Evolutionary conservation across 139 green algal genomes (phyloP), one percentile per base, ranked within the genome.

Genomic region (Chlamydomonas sphaeroides): DNA sequence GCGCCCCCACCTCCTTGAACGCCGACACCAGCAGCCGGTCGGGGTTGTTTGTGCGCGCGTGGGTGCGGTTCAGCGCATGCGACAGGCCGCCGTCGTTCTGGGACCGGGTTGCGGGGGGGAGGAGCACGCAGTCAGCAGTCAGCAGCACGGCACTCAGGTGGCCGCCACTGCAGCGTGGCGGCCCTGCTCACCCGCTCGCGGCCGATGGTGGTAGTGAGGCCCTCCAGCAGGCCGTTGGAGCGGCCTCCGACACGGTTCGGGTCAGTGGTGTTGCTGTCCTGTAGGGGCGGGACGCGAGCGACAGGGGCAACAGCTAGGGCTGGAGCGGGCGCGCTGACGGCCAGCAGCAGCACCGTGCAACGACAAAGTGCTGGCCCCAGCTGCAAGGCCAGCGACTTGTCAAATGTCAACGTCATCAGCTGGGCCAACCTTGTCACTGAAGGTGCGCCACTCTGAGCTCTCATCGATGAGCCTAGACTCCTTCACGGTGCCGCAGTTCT

Each of bases 371-470:
- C n/a, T 41, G 45, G n/a, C n/a, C n/a, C n/a, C n/a, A 28, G 14
- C 20, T 26, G 26, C 6, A 61, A 30, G 51, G 51, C 17, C 20
- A 26, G 14, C 51, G 17, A 3, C 51, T 17, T 61, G 51, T 25
- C 51, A 61, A 17, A 10, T 61, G 51, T 1, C 18, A 6, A n/a
- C n/a, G n/a, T n/a, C n/a, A n/a, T n/a, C n/a, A n/a, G n/a, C n/a
- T 32, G 39, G 3, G 4, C 72, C 41, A 11, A 92, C 93, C 85
- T 95, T 96, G 80, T 99, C 95, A n/a, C 88, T 88, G 83, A 99
- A 99, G 0, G 96, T 98, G n/a, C 96, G 88, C 96, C 96, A 99
- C 88, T 99, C 96, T 0, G 94, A 98, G 8, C 92, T 89, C 87
- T 99, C 96, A 72, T 99, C 96, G 45, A 99, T 98, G 30, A 91